A percentile compares a stretch with the other conserved stretches of the same genome.
phyloP scores from a whole-genome alignment of 2,329 filamentous ascomycete genomes.

The Phoma herbarum region DNA sequence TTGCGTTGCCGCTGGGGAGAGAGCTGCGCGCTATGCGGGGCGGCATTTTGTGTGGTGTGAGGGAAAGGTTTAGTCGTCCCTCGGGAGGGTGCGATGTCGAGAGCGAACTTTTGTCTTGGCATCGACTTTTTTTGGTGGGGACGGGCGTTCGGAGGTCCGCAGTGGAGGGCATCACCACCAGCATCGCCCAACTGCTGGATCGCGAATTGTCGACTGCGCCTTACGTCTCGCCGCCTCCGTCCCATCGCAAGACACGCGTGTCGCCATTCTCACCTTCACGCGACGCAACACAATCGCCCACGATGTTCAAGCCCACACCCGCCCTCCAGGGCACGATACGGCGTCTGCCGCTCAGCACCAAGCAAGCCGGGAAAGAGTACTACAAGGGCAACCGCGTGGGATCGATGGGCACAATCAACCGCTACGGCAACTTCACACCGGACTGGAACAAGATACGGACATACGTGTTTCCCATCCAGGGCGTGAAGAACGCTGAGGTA shows the following conservation, averaged over 20 bases:
- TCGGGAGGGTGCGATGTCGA: not conserved
- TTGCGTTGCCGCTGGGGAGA: constrained; percentile 44
- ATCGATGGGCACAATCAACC: constrained; percentile 84
- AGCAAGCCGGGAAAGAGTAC: constrained; percentile 90
- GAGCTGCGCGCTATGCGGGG: constrained; percentile 55
- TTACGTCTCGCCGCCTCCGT: not conserved
- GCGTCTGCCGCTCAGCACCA: constrained; percentile 86
- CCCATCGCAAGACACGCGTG: no score
- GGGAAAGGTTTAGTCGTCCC: not conserved
- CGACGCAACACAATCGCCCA: constrained; percentile 24
- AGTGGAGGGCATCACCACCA: not conserved
- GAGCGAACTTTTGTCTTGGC: constrained; percentile 39
- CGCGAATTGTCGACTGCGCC: not conserved
- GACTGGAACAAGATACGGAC: constrained; percentile 90
- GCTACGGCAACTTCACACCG: constrained; percentile 82
- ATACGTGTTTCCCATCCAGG: constrained; percentile 78
- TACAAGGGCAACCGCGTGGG: constrained; percentile 97
- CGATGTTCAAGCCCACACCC: constrained; percentile 72
- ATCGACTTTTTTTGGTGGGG: constrained; percentile 28
- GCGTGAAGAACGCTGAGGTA: constrained; percentile 61
- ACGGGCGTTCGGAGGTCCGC: constrained; percentile 22
- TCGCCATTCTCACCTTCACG: not conserved
- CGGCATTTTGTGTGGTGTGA: constrained; percentile 51
- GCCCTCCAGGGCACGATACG: constrained; percentile 73
- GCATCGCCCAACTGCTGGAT: no score